Evolutionary conservation across 148 eudicot genomes (phyloP).

Genomic region (Polygonum aviculare): DNA sequence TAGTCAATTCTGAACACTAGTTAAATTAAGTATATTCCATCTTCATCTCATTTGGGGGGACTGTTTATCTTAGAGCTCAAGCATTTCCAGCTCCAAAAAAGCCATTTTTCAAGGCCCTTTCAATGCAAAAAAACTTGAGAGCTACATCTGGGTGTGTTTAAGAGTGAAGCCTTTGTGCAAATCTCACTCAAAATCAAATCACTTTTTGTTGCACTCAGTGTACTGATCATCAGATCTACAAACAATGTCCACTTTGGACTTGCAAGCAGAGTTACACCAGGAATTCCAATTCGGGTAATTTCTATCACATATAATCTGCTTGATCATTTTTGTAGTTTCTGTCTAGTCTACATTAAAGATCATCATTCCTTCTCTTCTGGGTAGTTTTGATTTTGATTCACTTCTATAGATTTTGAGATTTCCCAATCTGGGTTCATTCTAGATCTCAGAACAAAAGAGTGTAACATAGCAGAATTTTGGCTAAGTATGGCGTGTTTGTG

Average conservation of each 20-base stretch:
- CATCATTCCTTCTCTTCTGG: not conserved
- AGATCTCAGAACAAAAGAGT: not conserved
- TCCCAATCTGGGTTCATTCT: not conserved
- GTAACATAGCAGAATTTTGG: not conserved
- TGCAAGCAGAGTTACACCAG: not conserved
- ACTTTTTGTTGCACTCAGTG: not conserved
- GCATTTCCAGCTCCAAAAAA: not conserved
- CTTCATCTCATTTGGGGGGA: not conserved
- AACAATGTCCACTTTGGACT: not conserved
- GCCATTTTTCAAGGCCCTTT: not conserved
- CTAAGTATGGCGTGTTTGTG: slow-evolving; percentile 43
- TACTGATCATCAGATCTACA: not conserved
- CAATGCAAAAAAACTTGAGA: not conserved
- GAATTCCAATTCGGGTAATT: not conserved
- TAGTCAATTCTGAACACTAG: not conserved
- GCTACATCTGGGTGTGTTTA: not conserved
- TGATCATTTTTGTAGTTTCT: not conserved
- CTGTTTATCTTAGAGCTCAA: not conserved
- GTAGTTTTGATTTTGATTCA: not conserved
- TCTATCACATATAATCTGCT: not conserved
- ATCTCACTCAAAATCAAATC: not conserved
- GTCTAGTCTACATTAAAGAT: not conserved
- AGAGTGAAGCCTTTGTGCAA: not conserved
- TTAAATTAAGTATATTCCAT: not conserved
- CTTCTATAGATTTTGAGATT: not conserved